Base-by-base conservation (phyloP, 495 filamentous ascomycete genomes). In the Pyronema domesticum region DNA sequence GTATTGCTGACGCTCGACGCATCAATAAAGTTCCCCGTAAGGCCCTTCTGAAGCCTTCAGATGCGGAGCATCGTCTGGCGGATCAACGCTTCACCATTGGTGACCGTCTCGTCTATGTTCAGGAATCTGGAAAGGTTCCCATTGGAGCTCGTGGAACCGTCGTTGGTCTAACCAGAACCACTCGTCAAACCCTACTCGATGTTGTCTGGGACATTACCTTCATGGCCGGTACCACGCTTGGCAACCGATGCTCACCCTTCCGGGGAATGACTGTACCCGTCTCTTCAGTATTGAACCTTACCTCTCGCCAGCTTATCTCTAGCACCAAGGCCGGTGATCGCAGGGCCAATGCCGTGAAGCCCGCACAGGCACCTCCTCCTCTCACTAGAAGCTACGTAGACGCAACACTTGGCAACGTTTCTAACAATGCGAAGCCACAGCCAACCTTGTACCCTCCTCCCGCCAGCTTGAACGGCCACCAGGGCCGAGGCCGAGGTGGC, bases 141-240 rank as follows among this genome's bases (percentile, higher is more conserved):
- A 94, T 96, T 61, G 89, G 85, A 37, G 83, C 81, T 48, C 79
- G 82, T 46, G 93, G 93, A 53, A 99, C 93, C 3, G 85, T 96
- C 8, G 79, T 95, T 46, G 93, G 93, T 14, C 80, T 94, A 60
- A 95, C 86, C 35, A 78, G 85, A 35, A 95, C 88, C 1, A 68
- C 86, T 15, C 81, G 85, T 37, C 81, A 80, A 10, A 79, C 81
- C 18, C 72, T 95, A 35, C 75, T 99, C 23, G 93, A 99, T 66
- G 77, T 96, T 50, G 80, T 99, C 3, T 96, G 94, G 64, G 93
- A 99, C 63, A 75, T 76, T 14, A 83, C 84, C 3, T 99, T 99
- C 67, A 95, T 99, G 87, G 88, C 85, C 55, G 93, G 89, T 50
- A 95, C 86, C 0, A 87, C 82, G 0, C 74, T 99, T 10, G 81